Evolutionary conservation across 768 basidiomycete species (phyloP).

Genomic region (Rhodotorula diobovata): DNA sequence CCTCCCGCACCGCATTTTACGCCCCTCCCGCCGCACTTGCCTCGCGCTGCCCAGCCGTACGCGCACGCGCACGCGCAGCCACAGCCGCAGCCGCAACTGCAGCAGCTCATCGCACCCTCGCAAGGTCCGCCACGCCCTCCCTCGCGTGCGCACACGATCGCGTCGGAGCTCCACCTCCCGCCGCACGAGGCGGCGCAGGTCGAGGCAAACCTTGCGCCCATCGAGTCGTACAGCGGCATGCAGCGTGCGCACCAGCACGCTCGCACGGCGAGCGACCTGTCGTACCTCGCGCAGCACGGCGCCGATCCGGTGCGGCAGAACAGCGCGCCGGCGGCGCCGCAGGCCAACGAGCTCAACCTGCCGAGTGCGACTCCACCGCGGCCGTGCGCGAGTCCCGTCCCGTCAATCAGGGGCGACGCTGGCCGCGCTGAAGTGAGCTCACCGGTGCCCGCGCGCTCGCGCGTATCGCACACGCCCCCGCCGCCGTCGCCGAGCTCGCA

Average conservation of each 20-base stretch:
- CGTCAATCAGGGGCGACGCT: not conserved
- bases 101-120: not conserved
- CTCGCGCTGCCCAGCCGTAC: too few species aligned
- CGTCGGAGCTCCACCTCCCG: not conserved
- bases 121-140: not conserved
- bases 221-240: constrained; percentile 11
- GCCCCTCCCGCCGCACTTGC: not conserved
- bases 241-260: constrained; percentile 7
- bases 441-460: not conserved
- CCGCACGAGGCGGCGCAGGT: not conserved
- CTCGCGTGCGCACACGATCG: not conserved
- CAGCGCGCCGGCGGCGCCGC: too few species aligned
- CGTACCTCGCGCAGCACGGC: not conserved
- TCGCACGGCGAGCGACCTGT: not conserved
- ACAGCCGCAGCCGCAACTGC: not conserved
- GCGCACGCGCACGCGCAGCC: too few species aligned
- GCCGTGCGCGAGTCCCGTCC: constrained; percentile 14
- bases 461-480: constrained; percentile 13
- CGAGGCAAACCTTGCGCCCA: not conserved
- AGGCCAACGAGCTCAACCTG: not conserved
- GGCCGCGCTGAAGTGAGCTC: not conserved
- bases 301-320: not conserved
- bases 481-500: constrained; percentile 21
- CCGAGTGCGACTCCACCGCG: not conserved
- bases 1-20: too few species aligned